A percentile compares a stretch with the other conserved stretches of the same genome.
Evolutionary conservation across 108 stramenopile species (phyloP).

Genomic region (Epithemia pelagica): DNA sequence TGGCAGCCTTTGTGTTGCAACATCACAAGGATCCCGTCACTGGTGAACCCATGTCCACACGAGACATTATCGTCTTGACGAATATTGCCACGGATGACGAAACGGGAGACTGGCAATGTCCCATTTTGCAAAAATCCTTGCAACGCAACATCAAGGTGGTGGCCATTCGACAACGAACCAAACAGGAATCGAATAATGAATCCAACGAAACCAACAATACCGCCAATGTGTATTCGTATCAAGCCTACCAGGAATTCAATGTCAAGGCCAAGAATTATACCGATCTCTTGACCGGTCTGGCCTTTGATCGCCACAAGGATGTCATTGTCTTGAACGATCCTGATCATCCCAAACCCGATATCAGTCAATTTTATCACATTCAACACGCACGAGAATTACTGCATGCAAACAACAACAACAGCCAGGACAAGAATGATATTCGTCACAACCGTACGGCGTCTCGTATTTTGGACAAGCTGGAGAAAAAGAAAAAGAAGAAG

Average conservation of each 20-base stretch:
- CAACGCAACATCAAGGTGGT: slow-evolving; percentile 82
- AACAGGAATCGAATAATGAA: too few species aligned
- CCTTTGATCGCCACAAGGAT: slow-evolving; percentile 66
- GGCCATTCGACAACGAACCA: slow-evolving; percentile 56
- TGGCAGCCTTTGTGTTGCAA: slow-evolving; percentile 81
- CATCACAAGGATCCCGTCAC: slow-evolving; percentile 82
- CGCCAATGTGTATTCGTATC: slow-evolving; percentile 79
- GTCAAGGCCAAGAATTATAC: slow-evolving; percentile 65
- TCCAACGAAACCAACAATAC: slow-evolving; percentile 35
- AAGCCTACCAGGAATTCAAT: slow-evolving; percentile 82
- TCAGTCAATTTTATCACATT: slow-evolving; percentile 72
- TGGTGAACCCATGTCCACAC: slow-evolving; percentile 41
- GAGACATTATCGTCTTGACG: slow-evolving; percentile 75
- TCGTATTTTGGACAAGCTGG: slow-evolving; percentile 75
- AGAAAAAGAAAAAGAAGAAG: slow-evolving; percentile 20
- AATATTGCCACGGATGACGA: slow-evolving; percentile 72
- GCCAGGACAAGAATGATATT: slow-evolving; percentile 9
- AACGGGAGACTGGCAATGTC: slow-evolving; percentile 91
- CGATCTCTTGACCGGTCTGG: slow-evolving; percentile 64
- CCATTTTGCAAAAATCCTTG: slow-evolving; percentile 92
- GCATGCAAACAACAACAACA: background rate
- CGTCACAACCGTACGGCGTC: slow-evolving; percentile 64
- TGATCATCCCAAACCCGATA: slow-evolving; percentile 44
- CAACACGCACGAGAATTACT: slow-evolving; percentile 28
- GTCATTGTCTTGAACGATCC: slow-evolving; percentile 78